These are phyloP conservation scores for Phytophthora hybrid DNA, from an alignment of 352 stramenopile genomes.

Conservation along the genomic window DNA sequence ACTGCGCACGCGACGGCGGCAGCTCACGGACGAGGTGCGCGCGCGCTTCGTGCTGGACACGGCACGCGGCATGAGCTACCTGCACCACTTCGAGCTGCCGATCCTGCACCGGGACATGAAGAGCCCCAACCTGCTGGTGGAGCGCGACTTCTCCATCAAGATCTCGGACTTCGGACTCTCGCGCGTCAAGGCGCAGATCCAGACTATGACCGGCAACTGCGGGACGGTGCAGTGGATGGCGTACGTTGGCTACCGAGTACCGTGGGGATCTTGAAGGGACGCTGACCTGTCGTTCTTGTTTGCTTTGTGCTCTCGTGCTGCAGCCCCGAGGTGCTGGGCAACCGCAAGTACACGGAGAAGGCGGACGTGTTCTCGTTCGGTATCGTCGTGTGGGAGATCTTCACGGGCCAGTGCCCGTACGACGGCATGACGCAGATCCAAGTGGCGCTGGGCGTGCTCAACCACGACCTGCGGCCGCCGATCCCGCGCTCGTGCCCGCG, in stretches of 20 bases:
- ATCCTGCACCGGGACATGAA: constrained; percentile 94
- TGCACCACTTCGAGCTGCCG: constrained; percentile 86
- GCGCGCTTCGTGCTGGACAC: constrained; percentile 75
- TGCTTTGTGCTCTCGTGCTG: constrained; percentile 15
- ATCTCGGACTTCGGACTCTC: constrained; percentile 93
- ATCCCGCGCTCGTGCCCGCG: constrained; percentile 70
- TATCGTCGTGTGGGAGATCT: constrained; percentile 96
- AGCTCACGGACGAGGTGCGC: constrained; percentile 55
- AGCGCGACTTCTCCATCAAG: constrained; percentile 88
- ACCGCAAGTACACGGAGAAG: constrained; percentile 94
- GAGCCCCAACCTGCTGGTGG: constrained; percentile 90
- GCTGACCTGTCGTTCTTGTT: constrained; percentile 18
- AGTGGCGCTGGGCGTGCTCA: constrained; percentile 79
- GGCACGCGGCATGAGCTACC: constrained; percentile 89
- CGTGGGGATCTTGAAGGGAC: constrained; percentile 35
- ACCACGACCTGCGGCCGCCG: constrained; percentile 74
- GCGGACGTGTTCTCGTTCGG: constrained; percentile 94
- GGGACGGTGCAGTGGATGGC: constrained; percentile 91
- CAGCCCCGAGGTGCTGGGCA: constrained; percentile 89
- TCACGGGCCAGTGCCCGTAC: constrained; percentile 90
- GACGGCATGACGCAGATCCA: constrained; percentile 92
- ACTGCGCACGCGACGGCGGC: constrained; percentile 65
- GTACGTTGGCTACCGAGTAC: constrained; percentile 52
- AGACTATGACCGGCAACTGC: constrained; percentile 94
- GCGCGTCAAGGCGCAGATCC: constrained; percentile 92